phyloP scores from a whole-genome alignment of 495 filamentous ascomycete genomes.

The Podospora conica region DNA sequence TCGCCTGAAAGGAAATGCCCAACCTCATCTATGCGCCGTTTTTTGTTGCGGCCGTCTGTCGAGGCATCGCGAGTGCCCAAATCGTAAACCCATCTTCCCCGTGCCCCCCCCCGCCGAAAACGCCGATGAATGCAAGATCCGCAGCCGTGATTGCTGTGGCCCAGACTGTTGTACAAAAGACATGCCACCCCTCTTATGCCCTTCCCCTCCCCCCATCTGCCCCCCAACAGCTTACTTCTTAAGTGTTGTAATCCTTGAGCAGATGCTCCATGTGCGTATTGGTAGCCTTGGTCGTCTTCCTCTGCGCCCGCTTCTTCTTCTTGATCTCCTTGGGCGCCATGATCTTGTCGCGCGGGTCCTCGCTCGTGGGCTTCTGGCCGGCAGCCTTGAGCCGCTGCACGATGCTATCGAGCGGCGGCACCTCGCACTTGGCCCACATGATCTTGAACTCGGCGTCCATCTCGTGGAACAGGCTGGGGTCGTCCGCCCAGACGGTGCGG shows the following conservation, averaged over 20 bases:
- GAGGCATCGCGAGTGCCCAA: neutral
- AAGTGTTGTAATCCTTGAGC: conserved; percentile 73
- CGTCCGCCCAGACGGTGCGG: conserved; percentile 82
- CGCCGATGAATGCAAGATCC: neutral
- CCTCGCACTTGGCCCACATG: conserved; percentile 74
- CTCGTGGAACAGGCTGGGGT: conserved; percentile 64
- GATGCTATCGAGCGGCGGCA: conserved; percentile 70
- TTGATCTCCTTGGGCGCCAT: conserved; percentile 58
- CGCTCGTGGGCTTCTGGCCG: conserved; percentile 73
- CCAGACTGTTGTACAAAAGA: neutral
- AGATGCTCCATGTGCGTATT: conserved; percentile 91
- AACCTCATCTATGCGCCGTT: neutral
- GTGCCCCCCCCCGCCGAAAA: neutral
- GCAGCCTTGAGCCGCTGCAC: conserved; percentile 65
- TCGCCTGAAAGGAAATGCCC: neutral
- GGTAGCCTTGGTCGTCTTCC: conserved; percentile 75
- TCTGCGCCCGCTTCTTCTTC: conserved; percentile 59
- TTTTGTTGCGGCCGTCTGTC: neutral
- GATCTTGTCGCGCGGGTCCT: conserved; percentile 58
- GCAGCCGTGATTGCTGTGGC: neutral
- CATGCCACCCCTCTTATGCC: neutral
- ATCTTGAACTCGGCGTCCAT: conserved; percentile 76
- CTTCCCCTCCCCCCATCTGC: neutral
- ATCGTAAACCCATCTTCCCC: neutral
- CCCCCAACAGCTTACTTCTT: conserved; percentile 25